These are phyloP conservation scores for Kuraishia molischiana DNA, from an alignment of 805 yeast species.

Conservation along the genomic window DNA sequence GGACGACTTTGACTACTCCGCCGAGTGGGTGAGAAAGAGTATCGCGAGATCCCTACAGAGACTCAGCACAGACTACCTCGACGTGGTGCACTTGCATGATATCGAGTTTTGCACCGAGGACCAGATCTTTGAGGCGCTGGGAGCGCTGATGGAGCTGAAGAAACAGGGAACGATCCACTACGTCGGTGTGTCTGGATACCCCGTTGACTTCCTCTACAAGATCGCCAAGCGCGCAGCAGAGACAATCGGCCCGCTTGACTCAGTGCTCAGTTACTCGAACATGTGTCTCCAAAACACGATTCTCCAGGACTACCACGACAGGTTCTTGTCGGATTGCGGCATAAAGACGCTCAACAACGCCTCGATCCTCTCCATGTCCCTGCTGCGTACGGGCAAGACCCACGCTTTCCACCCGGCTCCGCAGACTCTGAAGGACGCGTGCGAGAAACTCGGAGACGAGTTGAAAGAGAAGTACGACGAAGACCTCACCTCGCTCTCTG, in stretches of 20 bases:
- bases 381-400: constrained; percentile 59
- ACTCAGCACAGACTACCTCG: constrained; percentile 59
- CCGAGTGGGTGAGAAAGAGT: constrained; percentile 48
- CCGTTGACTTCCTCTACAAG: constrained; percentile 55
- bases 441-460: constrained; percentile 31
- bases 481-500: constrained; percentile 76
- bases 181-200: constrained; percentile 84
- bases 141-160: constrained; percentile 49
- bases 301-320: constrained; percentile 35
- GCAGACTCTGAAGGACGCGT: constrained; percentile 41
- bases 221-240: constrained; percentile 32
- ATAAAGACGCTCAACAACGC: constrained; percentile 63
- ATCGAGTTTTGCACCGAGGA: constrained; percentile 64
- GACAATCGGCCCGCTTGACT: constrained; percentile 57
- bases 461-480: constrained; percentile 28
- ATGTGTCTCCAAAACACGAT: constrained; percentile 70
- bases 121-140: constrained; percentile 52
- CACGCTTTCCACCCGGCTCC: constrained; percentile 78
- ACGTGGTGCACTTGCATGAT: constrained; percentile 81
- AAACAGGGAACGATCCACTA: constrained; percentile 49
- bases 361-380: constrained; percentile 82
- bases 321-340: constrained; percentile 42
- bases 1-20: constrained; percentile 68
- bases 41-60: constrained; percentile 60
- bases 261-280: constrained; percentile 69